A percentile compares a stretch with the other conserved stretches of the same genome.
Evolutionary conservation across 257 asterid genomes (phyloP).

Genomic region (Agastache rugosa): DNA sequence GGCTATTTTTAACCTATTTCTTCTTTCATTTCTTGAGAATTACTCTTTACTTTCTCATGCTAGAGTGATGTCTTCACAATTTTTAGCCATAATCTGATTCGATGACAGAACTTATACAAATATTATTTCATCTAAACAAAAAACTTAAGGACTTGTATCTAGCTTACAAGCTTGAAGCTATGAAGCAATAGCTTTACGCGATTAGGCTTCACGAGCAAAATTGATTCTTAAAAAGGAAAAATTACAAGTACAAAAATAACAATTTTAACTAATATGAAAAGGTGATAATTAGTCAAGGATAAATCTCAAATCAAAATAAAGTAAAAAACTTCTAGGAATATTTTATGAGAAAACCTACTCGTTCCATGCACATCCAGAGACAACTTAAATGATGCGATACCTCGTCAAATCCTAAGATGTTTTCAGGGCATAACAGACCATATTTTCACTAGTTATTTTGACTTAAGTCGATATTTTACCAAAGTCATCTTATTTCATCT

Average conservation of each 20-base stretch:
- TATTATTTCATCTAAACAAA: not conserved
- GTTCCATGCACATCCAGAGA: not conserved
- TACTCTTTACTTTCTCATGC: not conserved
- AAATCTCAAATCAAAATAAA: not conserved
- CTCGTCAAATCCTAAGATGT: not conserved
- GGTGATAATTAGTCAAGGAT: not conserved
- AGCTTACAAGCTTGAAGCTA: not conserved
- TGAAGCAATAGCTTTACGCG: not conserved
- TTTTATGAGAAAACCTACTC: not conserved
- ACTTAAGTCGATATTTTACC: not conserved
- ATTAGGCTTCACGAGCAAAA: not conserved
- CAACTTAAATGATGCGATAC: not conserved
- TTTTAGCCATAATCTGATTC: not conserved
- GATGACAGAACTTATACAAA: not conserved
- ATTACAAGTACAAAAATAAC: not conserved
- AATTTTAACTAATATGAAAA: not conserved
- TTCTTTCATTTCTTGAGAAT: not conserved
- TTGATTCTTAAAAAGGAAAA: not conserved
- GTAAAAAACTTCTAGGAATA: not conserved
- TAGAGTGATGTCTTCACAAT: not conserved
- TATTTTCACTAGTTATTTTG: conserved; percentile 2
- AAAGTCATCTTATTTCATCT: not conserved
- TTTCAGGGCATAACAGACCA: not conserved
- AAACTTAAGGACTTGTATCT: not conserved
- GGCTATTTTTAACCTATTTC: not conserved